These are phyloP conservation scores for Fraxinus velutina DNA, from an alignment of 305 asterid genomes.

Conservation along the genomic window DNA sequence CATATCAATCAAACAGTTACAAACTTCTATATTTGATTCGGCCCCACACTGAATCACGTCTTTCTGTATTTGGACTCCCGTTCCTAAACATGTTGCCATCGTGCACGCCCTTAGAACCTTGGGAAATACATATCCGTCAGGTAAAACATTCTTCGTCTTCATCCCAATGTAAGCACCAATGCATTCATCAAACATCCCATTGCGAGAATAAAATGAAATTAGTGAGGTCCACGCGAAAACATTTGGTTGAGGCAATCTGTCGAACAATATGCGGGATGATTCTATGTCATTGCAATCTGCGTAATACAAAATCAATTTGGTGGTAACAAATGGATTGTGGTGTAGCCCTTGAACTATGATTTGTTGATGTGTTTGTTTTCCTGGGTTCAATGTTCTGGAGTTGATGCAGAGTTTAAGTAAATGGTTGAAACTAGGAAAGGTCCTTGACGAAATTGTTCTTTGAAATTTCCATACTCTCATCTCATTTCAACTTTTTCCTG, in stretches of 20 bases:
- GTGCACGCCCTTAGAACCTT: slow-evolving; percentile 31
- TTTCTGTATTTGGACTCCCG: slow-evolving; percentile 36
- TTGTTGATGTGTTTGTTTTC: slow-evolving; percentile 38
- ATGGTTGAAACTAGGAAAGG: neutral
- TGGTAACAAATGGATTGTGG: slow-evolving; percentile 22
- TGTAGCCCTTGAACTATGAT: slow-evolving; percentile 22
- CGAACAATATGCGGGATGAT: slow-evolving; percentile 21
- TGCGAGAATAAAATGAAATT: neutral
- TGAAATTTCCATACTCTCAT: neutral
- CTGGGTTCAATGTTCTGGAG: slow-evolving; percentile 18
- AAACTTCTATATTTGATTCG: slow-evolving; percentile 27
- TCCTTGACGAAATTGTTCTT: neutral
- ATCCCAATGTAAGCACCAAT: slow-evolving; percentile 26
- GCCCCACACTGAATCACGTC: slow-evolving; percentile 32
- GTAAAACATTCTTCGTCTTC: slow-evolving; percentile 31
- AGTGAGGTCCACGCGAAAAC: neutral
- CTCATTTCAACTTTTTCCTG: neutral
- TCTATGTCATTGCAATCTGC: slow-evolving; percentile 25
- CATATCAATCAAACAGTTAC: slow-evolving; percentile 42
- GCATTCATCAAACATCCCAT: slow-evolving; percentile 24
- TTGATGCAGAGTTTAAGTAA: slow-evolving; percentile 24
- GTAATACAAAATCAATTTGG: slow-evolving; percentile 33
- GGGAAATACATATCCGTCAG: slow-evolving; percentile 37
- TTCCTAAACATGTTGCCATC: neutral
- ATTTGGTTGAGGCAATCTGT: neutral